Base-by-base conservation (phyloP, 2,329 filamentous ascomycete genomes). In the Sphaerulina musiva region DNA sequence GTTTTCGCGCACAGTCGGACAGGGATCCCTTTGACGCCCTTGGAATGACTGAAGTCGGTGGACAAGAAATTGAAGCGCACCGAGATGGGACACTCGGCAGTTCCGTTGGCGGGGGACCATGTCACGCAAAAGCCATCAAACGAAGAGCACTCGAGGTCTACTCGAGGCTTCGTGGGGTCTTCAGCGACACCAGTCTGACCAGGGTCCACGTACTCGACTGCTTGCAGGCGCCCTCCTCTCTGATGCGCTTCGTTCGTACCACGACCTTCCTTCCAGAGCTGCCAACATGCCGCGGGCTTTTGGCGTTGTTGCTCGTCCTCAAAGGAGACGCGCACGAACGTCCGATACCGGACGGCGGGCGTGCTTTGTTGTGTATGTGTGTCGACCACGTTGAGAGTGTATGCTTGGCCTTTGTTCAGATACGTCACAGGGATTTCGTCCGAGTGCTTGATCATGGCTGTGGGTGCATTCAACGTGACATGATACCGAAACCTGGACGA, bases 21-120 rank as follows among this genome's bases (percentile, higher is more conserved):
- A 0, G 93, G 92, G 60, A 97, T 96, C 36, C 93, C 93, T 72
- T 97, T 98, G 46, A 98, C 93, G 44, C 93, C 93, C 68, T 98
- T 98, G 8, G 93, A 97, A 68, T 97, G 93, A 70, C 92, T 97
- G 69, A 97, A 98, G 69, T 98, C 93, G 7, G 93, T 98, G 0
- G 93, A 98, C 0, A 98, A 78, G 68, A 98, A 98, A 73, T 98
- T 98, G 78, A 97, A 98, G 44, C 93, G 87, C 10, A 97, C 89
- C 7, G 90, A 87, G 53, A 98, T 83, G 46, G 84, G 87, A 69
- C 90, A 93, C 64, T 96, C 90, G 46, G 84, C 85, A 41, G 80
- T 72, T 4, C 83, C 85, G 0, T 89, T 86, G 0, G 85, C 87
- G 31, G 69, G 67, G 40, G 59, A 70, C 92, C 92, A 97, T 5